Evolutionary conservation across 179 eudicot genomes (phyloP).

Genomic region (Drosera spatulata): DNA sequence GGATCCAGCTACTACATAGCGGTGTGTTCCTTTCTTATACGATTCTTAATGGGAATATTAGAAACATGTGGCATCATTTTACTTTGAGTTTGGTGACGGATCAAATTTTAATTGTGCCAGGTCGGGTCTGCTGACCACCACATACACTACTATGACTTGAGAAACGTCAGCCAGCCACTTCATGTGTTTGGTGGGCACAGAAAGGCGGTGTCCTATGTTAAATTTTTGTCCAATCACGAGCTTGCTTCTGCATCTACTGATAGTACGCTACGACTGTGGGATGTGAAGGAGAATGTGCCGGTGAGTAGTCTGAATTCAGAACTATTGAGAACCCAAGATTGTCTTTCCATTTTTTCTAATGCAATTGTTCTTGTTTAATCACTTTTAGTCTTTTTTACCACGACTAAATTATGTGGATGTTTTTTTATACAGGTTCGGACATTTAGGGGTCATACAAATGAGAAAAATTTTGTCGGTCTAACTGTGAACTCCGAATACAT

Average conservation of each 20-base stretch:
- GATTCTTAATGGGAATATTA: neutral
- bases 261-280: too few species aligned
- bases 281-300: too few species aligned
- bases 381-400: too few species aligned
- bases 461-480: constrained; percentile 88
- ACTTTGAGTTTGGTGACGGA: too few species aligned
- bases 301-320: too few species aligned
- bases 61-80: too few species aligned
- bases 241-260: too few species aligned
- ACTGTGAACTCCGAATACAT: constrained; percentile 62
- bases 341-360: too few species aligned
- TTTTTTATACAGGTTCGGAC: constrained; percentile 21
- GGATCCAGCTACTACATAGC: constrained; percentile 84
- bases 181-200: constrained; percentile 65
- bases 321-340: too few species aligned
- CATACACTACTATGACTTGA: constrained; percentile 76
- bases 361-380: too few species aligned
- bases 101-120: constrained; percentile 19
- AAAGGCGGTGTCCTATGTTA: constrained; percentile 88
- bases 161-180: constrained; percentile 72
- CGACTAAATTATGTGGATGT: too few species aligned
- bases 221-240: constrained; percentile 38
- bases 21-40: constrained; percentile 21
- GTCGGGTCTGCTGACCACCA: constrained; percentile 96
- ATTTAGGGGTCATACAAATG: constrained; percentile 71